Percentiles rank a stretch among this genome's conserved stretches.
Evolutionary conservation across 1,284 basidiomycete species (phyloP).

Genomic region (Mycena sp.): DNA sequence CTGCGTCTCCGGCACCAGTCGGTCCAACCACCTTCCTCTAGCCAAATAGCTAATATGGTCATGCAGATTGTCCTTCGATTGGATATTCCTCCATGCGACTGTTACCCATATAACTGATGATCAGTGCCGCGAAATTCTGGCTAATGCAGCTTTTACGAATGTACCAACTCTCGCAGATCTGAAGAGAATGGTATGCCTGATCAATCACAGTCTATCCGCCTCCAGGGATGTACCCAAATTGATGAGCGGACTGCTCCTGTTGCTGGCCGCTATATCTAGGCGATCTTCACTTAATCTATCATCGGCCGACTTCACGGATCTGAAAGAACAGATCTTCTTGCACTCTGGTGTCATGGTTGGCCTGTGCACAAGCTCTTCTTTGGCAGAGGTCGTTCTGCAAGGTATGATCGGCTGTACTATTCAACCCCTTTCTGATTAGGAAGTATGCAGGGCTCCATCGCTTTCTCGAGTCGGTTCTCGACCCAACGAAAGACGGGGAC

Average conservation of each 20-base stretch:
- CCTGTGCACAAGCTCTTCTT: constrained; percentile 41
- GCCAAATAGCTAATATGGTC: neutral
- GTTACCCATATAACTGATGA: constrained; percentile 36
- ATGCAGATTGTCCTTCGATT: constrained; percentile 54
- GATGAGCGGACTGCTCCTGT: constrained; percentile 38
- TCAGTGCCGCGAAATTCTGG: constrained; percentile 39
- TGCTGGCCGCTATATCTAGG: constrained; percentile 49
- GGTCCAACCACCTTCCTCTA: constrained; percentile 22
- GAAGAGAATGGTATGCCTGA: constrained; percentile 48
- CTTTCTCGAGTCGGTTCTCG: constrained; percentile 36
- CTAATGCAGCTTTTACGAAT: constrained; percentile 40
- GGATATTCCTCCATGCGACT: constrained; percentile 54
- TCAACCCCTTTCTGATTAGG: neutral
- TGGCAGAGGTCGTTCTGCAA: constrained; percentile 38
- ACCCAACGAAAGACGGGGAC: constrained; percentile 40
- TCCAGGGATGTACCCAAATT: constrained; percentile 5
- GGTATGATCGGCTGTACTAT: constrained; percentile 42
- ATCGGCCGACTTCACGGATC: constrained; percentile 11
- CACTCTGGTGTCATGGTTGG: constrained; percentile 33
- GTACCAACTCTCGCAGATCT: constrained; percentile 37
- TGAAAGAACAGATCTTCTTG: constrained; percentile 55
- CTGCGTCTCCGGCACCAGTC: constrained; percentile 42
- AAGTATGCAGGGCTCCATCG: constrained; percentile 23
- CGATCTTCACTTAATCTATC: constrained; percentile 32
- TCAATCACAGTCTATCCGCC: constrained; percentile 49